Evolutionary conservation across 176 grass and related monocot species (phyloP), one percentile per base, ranked within the genome.

Genomic region (Pharus latifolius): DNA sequence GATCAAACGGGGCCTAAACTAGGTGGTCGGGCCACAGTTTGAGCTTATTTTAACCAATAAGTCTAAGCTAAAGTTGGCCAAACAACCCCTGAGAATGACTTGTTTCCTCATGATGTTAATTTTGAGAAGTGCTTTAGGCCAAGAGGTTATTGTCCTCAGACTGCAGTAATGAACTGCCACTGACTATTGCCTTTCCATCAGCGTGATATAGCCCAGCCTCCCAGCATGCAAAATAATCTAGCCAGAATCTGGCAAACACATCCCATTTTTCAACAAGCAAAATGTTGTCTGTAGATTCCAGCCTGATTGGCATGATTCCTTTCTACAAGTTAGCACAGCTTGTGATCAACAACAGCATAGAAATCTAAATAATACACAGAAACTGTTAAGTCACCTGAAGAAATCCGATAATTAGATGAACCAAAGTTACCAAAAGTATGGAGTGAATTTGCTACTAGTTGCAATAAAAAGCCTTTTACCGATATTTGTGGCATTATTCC

Each of bases 401-500:
- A 22, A 54, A 35, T 35, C 15, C 63, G 35, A 46, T 84, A 42
- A 52, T 49, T 79, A n/a, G 24, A 31, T 33, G 14, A 38, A 69
- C 35, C 28, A 22, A 53, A 69, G 37, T 28, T 53, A 42, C 14
- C 30, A 60, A 35, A n/a, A 17, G n/a, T 65, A 35, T 76, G 63
- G 40, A 65, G 51, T 70, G 49, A 65, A 49, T 30, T 46, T 71
- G 28, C 55, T 71, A 49, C 33, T 45, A 56, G 25, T 43, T 63
- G 6, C 16, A 34, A 52, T 63, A 65, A n/a, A n/a, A n/a, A 24
- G 46, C 35, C 16, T 45, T 43, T 30, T 77, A 65, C 18, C 7
- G 44, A 62, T 40, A 60, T 64, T 64, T 82, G 2, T 49, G 26
- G 24, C 41, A 43, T 54, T 13, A 52, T n/a, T 55, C 29, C 43